Conservation (phyloP, 805 yeast species). For the Sungouiozyma ichnusensis region DNA sequence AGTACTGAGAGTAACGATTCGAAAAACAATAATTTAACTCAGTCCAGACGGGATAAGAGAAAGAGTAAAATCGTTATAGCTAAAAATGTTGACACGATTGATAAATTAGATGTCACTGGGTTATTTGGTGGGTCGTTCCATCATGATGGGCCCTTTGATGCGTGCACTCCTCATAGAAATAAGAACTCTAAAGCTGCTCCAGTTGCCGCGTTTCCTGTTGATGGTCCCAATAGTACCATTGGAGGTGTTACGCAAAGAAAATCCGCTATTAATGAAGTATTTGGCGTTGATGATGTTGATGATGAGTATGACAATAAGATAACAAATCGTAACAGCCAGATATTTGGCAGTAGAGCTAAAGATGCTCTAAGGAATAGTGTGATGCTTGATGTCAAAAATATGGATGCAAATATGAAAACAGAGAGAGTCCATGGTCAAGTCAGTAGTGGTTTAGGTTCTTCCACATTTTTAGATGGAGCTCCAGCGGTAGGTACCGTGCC, state of each 20-base stretch:
- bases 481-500: conserved; percentile 58
- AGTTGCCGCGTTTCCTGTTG: conserved; percentile 87
- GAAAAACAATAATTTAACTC: neutral
- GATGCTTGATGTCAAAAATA: conserved; percentile 43
- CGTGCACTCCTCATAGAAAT: conserved; percentile 94
- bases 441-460: conserved; percentile 81
- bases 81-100: conserved; percentile 83
- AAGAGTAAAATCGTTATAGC: conserved; percentile 37
- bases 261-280: conserved; percentile 61
- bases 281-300: conserved; percentile 49
- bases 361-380: conserved; percentile 39
- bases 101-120: conserved; percentile 91
- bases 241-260: conserved; percentile 53
- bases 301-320: conserved; percentile 32
- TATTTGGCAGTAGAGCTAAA: conserved; percentile 12
- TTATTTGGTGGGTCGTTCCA: conserved; percentile 91
- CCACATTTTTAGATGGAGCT: conserved; percentile 92
- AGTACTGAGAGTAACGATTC: neutral
- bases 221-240: conserved; percentile 63
- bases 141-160: conserved; percentile 98
- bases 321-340: neutral
- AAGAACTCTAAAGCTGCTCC: conserved; percentile 71
- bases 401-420: conserved; percentile 62
- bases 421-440: conserved; percentile 75
- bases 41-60: conserved; percentile 26